These are phyloP conservation scores for Colletotrichum sp. DNA, from an alignment of 2,329 filamentous ascomycete genomes.

Conservation along the genomic window DNA sequence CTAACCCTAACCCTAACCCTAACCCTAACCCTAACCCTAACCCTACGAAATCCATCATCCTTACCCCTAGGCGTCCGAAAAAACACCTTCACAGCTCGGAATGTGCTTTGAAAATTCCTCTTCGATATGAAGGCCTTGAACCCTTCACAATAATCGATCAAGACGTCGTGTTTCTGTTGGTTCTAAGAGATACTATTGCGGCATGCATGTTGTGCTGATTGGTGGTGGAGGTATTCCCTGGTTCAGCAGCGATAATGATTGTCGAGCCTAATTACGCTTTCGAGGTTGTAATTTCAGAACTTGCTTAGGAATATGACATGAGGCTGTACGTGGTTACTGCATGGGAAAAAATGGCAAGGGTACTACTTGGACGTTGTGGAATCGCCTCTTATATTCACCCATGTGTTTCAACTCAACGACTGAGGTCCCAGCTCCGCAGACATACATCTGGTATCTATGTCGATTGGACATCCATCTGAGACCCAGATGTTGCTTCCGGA, in stretches of 20 bases:
- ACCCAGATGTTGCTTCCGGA: background rate
- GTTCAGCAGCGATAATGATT: background rate
- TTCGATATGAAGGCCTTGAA: background rate
- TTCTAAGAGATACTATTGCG: background rate
- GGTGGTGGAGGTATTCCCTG: background rate
- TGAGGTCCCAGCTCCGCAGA: background rate
- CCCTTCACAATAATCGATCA: background rate
- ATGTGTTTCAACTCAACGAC: background rate
- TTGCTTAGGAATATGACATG: background rate
- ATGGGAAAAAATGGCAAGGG: background rate
- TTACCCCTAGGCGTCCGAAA: background rate
- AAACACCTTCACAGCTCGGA: background rate
- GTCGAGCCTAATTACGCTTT: background rate
- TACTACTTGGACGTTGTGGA: background rate
- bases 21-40: no score
- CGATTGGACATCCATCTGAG: background rate
- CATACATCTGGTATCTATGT: background rate
- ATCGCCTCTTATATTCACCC: background rate
- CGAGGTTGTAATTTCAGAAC: background rate
- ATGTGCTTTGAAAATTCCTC: background rate
- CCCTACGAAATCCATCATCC: background rate
- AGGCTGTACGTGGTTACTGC: background rate
- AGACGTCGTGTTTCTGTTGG: background rate
- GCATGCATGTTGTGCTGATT: background rate
- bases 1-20: no score